Conservation (phyloP, 2,329 filamentous ascomycete genomes). For the Coniochaeta sp. region DNA sequence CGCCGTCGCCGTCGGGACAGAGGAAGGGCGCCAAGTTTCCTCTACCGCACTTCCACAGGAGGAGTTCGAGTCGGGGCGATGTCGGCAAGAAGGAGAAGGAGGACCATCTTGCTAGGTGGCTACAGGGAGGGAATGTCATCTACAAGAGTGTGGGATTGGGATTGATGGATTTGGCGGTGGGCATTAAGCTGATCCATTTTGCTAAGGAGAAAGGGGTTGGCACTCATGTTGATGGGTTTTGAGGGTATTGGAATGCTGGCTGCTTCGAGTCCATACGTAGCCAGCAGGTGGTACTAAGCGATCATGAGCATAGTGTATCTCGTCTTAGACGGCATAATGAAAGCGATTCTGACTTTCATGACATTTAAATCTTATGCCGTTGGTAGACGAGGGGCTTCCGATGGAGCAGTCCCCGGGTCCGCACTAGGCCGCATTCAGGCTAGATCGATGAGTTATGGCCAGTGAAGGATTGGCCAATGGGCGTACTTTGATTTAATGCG, state of each 20-base stretch:
- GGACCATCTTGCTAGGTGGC: constrained; percentile 46
- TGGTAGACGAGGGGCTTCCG: no score
- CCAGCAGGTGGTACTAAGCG: no score
- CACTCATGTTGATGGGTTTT: constrained; percentile 46
- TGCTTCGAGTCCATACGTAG: no score
- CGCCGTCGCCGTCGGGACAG: constrained; percentile 13
- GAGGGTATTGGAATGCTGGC: no score
- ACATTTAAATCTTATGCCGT: no score
- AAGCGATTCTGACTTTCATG: no score
- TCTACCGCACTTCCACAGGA: constrained; percentile 20
- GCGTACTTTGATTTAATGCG: background rate
- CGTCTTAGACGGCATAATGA: no score
- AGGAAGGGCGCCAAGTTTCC: constrained; percentile 13
- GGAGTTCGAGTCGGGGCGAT: constrained; percentile 22
- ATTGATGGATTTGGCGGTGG: constrained; percentile 59
- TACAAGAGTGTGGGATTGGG: constrained; percentile 64
- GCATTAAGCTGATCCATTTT: constrained; percentile 48
- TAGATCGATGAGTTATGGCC: background rate
- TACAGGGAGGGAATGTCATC: constrained; percentile 56
- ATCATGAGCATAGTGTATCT: no score
- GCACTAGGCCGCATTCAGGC: no score
- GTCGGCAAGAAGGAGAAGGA: constrained; percentile 34
- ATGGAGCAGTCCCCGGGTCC: no score
- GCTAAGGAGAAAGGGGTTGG: constrained; percentile 50
- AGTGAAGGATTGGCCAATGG: background rate